A percentile compares a stretch with the other conserved stretches of the same genome.
Conservation (phyloP, 208 protist species). For the Acanthamoeba castellanii region DNA sequence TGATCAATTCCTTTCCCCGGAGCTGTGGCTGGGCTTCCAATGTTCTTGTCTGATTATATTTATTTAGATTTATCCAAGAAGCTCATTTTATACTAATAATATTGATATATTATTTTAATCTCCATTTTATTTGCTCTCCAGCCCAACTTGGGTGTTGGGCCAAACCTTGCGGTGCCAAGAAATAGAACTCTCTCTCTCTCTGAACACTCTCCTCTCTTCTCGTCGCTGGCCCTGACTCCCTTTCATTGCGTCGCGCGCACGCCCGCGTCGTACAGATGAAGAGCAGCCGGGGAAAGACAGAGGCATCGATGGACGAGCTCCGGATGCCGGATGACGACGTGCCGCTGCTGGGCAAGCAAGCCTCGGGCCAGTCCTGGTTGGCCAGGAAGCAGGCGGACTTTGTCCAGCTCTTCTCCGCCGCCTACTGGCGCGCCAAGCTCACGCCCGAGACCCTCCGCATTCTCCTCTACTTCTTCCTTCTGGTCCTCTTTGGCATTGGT, state of each 20-base stretch:
- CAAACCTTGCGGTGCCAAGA: neutral
- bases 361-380: neutral
- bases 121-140: too few relatives aligned
- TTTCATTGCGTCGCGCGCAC: too few relatives aligned
- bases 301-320: conserved; percentile 48
- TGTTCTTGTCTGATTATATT: neutral
- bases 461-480: conserved; percentile 53
- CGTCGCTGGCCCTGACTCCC: too few relatives aligned
- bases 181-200: neutral
- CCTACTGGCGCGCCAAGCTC: conserved; percentile 61
- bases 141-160: too few relatives aligned
- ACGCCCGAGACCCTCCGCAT: conserved; percentile 59
- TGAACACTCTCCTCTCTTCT: too few relatives aligned
- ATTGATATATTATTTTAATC: too few relatives aligned
- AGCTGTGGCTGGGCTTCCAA: neutral
- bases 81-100: neutral
- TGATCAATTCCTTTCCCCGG: too few relatives aligned
- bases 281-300: neutral
- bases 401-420: neutral
- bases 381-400: neutral
- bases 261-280: neutral
- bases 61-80: neutral
- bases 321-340: neutral
- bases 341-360: neutral
- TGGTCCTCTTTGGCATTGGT: conserved; percentile 65